A percentile compares a stretch with the other conserved stretches of the same genome.
These are phyloP conservation scores for Pseudocercospora cruenta DNA, from an alignment of 2,329 filamentous ascomycete genomes.

Conservation along the genomic window DNA sequence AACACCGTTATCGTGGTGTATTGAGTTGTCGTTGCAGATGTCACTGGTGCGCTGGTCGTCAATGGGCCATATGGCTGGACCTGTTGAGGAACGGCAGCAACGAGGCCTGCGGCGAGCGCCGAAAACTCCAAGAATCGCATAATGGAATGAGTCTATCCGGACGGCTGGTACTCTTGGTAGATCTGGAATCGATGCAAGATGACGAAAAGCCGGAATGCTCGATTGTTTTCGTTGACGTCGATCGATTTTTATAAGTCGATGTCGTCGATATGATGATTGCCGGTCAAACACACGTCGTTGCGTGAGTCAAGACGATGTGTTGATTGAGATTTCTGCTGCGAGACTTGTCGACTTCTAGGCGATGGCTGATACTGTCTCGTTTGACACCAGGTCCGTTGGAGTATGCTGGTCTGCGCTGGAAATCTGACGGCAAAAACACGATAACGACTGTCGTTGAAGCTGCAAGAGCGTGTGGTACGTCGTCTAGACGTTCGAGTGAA, in stretches of 20 bases:
- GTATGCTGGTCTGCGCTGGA: neutral
- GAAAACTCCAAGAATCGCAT: constrained; percentile 35
- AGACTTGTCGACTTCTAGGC: constrained; percentile 23
- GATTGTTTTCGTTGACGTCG: neutral
- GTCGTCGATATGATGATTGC: constrained; percentile 6
- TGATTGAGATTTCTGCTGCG: constrained; percentile 15
- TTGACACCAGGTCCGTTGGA: constrained; percentile 19
- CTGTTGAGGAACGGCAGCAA: constrained; percentile 20
- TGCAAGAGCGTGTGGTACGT: constrained; percentile 17
- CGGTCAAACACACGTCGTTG: constrained; percentile 2
- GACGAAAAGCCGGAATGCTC: constrained; percentile 22
- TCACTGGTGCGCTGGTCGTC: constrained; percentile 11
- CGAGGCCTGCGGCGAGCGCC: constrained; percentile 24
- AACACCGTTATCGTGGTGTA: constrained; percentile 33
- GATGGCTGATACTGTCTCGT: constrained; percentile 27
- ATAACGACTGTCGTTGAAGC: constrained; percentile 19
- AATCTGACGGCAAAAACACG: constrained; percentile 4
- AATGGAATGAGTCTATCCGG: constrained; percentile 22
- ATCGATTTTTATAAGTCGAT: constrained; percentile 1
- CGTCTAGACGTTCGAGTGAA: constrained; percentile 20
- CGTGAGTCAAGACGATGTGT: constrained; percentile 6
- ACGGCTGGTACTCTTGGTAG: constrained; percentile 12
- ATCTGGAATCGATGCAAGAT: constrained; percentile 19
- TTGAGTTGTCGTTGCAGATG: constrained; percentile 30
- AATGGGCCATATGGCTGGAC: constrained; percentile 15